These are phyloP conservation scores for Aspergillus indologenus DNA, from an alignment of 495 filamentous ascomycete species.

Conservation along the genomic window DNA sequence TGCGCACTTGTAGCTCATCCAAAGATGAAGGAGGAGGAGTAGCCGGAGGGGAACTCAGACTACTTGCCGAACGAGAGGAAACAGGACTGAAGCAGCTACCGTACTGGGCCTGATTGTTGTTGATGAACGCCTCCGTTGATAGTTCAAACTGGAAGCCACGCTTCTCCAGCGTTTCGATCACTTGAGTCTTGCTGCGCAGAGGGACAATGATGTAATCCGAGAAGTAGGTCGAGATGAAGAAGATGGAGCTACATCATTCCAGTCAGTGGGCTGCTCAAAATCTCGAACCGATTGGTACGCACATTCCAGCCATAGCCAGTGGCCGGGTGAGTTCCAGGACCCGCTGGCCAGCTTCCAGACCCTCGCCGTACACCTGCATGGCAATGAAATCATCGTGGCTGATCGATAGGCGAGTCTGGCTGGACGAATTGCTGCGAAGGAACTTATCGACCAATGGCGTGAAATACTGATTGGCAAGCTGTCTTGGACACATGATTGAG, in stretches of 20 bases:
- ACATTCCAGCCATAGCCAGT: slow-evolving; percentile 87
- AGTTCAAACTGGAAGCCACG: slow-evolving; percentile 84
- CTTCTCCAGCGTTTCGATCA: slow-evolving; percentile 72
- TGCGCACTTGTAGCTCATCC: slow-evolving; percentile 74
- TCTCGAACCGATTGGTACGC: slow-evolving; percentile 26
- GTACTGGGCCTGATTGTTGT: slow-evolving; percentile 30
- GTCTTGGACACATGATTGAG: slow-evolving; percentile 81
- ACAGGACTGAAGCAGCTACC: slow-evolving; percentile 27
- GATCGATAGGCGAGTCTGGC: slow-evolving; percentile 59
- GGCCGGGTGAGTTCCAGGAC: slow-evolving; percentile 91
- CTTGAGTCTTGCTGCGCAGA: slow-evolving; percentile 62
- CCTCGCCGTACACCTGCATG: slow-evolving; percentile 82
- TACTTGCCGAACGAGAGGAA: slow-evolving; percentile 27
- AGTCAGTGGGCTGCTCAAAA: slow-evolving; percentile 4
- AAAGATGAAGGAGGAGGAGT: slow-evolving; percentile 77
- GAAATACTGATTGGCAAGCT: slow-evolving; percentile 70
- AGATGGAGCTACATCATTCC: slow-evolving; percentile 63
- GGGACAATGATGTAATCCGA: slow-evolving; percentile 96
- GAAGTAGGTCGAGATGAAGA: slow-evolving; percentile 98
- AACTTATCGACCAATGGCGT: slow-evolving; percentile 58
- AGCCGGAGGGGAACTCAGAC: slow-evolving; percentile 48
- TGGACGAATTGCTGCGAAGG: slow-evolving; percentile 25
- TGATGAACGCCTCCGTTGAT: slow-evolving; percentile 65
- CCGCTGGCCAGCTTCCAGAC: slow-evolving; percentile 88
- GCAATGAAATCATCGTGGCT: slow-evolving; percentile 82